A percentile compares a stretch with the other conserved stretches of the same genome.
phyloP scores from a whole-genome alignment of 164 flowering plant species.

The Paratinospora sagittata region DNA sequence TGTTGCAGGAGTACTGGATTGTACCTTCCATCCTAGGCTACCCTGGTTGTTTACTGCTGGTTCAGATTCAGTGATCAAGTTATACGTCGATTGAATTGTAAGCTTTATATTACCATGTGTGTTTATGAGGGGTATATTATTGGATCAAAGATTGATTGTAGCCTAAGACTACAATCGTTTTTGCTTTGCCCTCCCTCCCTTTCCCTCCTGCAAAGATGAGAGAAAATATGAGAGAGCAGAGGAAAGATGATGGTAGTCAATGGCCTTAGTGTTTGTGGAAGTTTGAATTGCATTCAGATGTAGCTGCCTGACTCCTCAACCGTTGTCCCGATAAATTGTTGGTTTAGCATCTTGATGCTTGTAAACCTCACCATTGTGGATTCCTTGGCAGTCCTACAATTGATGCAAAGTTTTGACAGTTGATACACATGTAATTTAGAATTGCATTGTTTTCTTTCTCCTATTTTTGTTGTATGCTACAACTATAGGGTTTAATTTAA shows the following conservation, averaged over 20 bases:
- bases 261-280: not conserved
- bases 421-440: not conserved
- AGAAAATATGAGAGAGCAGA: not conserved
- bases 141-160: not conserved
- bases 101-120: not conserved
- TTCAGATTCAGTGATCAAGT: constrained; percentile 76
- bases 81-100: constrained; percentile 53
- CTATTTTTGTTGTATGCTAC: not conserved
- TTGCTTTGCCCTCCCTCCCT: not conserved
- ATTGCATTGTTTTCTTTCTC: not conserved
- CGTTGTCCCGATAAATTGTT: not conserved
- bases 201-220: not conserved
- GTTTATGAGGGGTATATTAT: not conserved
- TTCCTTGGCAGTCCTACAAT: not conserved
- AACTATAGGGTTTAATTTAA: not conserved
- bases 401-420: not conserved
- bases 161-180: not conserved
- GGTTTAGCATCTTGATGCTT: not conserved
- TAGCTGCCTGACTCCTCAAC: not conserved
- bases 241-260: not conserved
- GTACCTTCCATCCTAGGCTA: constrained; percentile 90
- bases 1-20: constrained; percentile 76
- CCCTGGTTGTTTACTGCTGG: constrained; percentile 99
- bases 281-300: not conserved
- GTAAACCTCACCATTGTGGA: not conserved